These are phyloP conservation scores for Pythium diclinum DNA, from an alignment of 352 stramenopile genomes.

Conservation along the genomic window DNA sequence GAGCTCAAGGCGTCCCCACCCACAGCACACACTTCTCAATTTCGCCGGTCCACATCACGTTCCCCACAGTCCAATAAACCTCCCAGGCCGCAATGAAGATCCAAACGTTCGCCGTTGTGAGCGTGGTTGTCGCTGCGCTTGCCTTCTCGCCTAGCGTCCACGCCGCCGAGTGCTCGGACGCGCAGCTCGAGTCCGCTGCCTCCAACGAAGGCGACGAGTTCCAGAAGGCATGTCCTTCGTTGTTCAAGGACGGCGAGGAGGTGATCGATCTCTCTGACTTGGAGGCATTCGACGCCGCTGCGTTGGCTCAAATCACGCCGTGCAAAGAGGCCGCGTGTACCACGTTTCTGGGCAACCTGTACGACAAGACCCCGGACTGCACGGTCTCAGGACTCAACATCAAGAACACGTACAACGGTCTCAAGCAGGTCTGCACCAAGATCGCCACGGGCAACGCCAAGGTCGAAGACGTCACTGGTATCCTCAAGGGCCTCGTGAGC, in stretches of 20 bases:
- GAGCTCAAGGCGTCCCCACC: too few relatives aligned
- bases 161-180: conserved; percentile 6
- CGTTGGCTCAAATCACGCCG: conserved; percentile 2
- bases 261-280: background rate
- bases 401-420: background rate
- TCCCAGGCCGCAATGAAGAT: conserved; percentile 6
- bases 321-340: conserved; percentile 9
- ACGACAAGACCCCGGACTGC: background rate
- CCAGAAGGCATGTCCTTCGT: conserved; percentile 6
- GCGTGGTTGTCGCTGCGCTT: background rate
- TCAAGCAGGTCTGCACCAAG: background rate
- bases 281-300: background rate
- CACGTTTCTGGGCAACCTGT: background rate
- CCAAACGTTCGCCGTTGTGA: conserved; percentile 2
- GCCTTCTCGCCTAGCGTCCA: background rate
- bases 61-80: background rate
- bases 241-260: conserved; percentile 6
- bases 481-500: background rate
- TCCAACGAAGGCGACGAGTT: background rate
- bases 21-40: background rate
- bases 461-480: background rate
- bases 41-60: background rate
- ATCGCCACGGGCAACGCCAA: background rate
- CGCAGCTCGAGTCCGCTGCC: background rate
- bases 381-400: background rate